Evolutionary conservation across 805 yeast species (phyloP).

Genomic region (Metschnikowia aberdeeniae): DNA sequence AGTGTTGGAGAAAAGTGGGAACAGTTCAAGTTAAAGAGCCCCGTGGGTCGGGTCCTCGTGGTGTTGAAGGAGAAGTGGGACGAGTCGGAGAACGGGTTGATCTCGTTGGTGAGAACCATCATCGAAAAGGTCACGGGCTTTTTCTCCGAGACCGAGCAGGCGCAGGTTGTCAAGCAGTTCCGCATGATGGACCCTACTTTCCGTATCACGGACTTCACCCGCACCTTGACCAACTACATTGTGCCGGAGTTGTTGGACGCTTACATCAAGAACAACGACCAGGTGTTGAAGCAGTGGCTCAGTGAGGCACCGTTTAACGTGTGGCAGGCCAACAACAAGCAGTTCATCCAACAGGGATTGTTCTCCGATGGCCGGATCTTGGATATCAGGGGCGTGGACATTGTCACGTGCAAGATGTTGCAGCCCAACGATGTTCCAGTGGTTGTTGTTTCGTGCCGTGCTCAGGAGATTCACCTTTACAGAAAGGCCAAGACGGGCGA

Average conservation of each 20-base stretch:
- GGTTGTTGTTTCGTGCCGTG: slow-evolving; percentile 88
- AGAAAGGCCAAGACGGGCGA: slow-evolving; percentile 90
- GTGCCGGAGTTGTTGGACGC: slow-evolving; percentile 96
- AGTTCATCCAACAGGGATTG: slow-evolving; percentile 83
- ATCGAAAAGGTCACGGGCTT: slow-evolving; percentile 78
- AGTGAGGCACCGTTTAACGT: slow-evolving; percentile 96
- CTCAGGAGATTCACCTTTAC: slow-evolving; percentile 89
- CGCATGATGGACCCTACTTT: slow-evolving; percentile 88
- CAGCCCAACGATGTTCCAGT: slow-evolving; percentile 93
- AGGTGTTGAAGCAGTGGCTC: slow-evolving; percentile 81
- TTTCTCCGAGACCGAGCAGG: slow-evolving; percentile 94
- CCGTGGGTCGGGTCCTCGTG: slow-evolving; percentile 62
- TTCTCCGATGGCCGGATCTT: slow-evolving; percentile 87
- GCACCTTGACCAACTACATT: slow-evolving; percentile 83
- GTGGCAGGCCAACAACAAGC: slow-evolving; percentile 90
- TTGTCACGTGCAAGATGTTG: slow-evolving; percentile 79
- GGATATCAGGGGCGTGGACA: slow-evolving; percentile 93
- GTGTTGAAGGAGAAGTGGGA: slow-evolving; percentile 74
- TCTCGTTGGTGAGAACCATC: slow-evolving; percentile 74
- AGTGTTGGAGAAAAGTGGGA: slow-evolving; percentile 62
- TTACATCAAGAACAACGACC: slow-evolving; percentile 85
- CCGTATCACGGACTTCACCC: slow-evolving; percentile 70
- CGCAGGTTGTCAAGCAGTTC: slow-evolving; percentile 83
- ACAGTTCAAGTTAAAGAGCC: slow-evolving; percentile 60
- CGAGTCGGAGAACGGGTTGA: slow-evolving; percentile 89